These are phyloP conservation scores for Ophiosphaerella herpotricha DNA, from an alignment of 2,329 filamentous ascomycete genomes.

Conservation along the genomic window DNA sequence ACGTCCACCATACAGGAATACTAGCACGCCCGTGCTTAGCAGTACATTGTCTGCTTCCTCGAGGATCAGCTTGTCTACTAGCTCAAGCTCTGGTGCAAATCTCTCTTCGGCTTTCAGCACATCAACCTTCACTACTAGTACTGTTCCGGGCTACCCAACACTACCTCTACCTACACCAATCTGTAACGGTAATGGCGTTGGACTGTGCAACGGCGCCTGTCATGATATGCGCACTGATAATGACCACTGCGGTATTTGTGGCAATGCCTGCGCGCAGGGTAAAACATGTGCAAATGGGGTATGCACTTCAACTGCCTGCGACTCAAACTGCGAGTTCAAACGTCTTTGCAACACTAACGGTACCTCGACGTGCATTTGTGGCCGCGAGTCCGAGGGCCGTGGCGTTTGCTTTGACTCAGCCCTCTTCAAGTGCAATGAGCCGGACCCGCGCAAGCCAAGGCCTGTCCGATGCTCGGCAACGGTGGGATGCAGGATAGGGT, in stretches of 20 bases:
- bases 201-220: constrained; percentile 30
- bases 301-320: constrained; percentile 34
- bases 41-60: too few species aligned
- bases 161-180: constrained; percentile 4
- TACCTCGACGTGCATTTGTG: constrained; percentile 34
- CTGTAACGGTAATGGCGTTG: constrained; percentile 19
- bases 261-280: constrained; percentile 26
- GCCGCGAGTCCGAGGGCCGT: constrained; percentile 18
- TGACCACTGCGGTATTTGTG: constrained; percentile 35
- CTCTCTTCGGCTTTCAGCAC: constrained; percentile 1
- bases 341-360: constrained; percentile 25
- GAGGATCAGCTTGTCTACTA: background rate
- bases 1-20: too few species aligned
- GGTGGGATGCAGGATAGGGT: constrained; percentile 18
- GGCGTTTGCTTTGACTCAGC: constrained; percentile 39
- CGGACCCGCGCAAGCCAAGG: constrained; percentile 2
- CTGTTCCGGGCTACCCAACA: constrained; percentile 3
- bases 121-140: background rate
- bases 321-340: constrained; percentile 32
- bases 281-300: constrained; percentile 41
- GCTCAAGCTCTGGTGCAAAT: background rate
- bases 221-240: constrained; percentile 23
- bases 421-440: constrained; percentile 16
- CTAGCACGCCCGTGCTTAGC: too few species aligned
- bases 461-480: constrained; percentile 5